Conservation (phyloP, 2,329 filamentous ascomycete genomes). For the Alternaria tenuissima region DNA sequence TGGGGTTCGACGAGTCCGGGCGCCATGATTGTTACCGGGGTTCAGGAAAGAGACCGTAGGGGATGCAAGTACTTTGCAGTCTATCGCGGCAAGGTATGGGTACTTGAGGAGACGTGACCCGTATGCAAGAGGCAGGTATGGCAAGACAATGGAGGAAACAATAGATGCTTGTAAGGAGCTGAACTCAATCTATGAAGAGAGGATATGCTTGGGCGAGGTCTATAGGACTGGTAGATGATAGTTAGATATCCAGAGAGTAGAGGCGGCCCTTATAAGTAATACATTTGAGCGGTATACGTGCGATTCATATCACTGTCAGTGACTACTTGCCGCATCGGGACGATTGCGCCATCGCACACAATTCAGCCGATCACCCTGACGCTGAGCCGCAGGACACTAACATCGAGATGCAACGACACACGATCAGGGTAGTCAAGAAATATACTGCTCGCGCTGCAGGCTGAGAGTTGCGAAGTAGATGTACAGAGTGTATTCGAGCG, state of each 20-base stretch:
- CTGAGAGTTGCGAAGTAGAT: not conserved
- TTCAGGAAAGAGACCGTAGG: not conserved
- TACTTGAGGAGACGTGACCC: not conserved
- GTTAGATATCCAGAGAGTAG: not conserved
- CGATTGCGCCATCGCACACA: conserved; percentile 50
- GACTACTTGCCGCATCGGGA: conserved; percentile 13
- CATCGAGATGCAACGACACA: conserved; percentile 12
- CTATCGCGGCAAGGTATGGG: not conserved
- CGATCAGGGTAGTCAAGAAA: not conserved
- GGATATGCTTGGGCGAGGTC: not conserved
- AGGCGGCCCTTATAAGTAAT: conserved; percentile 21
- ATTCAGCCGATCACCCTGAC: conserved; percentile 24
- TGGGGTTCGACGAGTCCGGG: conserved; percentile 45
- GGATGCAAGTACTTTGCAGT: not conserved
- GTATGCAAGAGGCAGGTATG: not conserved
- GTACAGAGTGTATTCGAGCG: not conserved
- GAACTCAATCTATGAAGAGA: not conserved
- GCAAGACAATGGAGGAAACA: not conserved
- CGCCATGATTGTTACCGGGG: conserved; percentile 34
- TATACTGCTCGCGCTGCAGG: not conserved
- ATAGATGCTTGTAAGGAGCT: not conserved
- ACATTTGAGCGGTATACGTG: not conserved
- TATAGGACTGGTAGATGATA: not conserved
- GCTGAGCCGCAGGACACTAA: conserved; percentile 10
- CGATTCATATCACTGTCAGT: not conserved